A percentile compares a stretch with the other conserved stretches of the same genome.
These are phyloP conservation scores for Candida albicans DNA, from an alignment of 1,139 yeast species.

Conservation along the genomic window DNA sequence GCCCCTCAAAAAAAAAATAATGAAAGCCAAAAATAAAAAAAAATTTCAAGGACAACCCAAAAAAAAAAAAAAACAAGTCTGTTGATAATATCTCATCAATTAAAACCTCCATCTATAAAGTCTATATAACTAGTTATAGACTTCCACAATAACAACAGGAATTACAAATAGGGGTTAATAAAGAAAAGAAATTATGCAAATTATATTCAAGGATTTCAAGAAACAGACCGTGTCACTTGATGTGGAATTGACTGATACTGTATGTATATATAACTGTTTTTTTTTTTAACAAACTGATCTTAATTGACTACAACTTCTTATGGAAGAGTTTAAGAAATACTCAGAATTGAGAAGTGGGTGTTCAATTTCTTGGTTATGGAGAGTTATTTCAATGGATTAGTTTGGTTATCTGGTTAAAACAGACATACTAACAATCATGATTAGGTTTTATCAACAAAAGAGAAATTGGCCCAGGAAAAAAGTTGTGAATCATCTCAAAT, in stretches of 20 bases:
- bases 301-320: too few relatives aligned
- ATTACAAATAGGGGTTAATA: background rate
- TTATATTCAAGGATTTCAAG: constrained; percentile 87
- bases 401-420: too few relatives aligned
- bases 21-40: background rate
- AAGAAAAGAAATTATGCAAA: constrained; percentile 53
- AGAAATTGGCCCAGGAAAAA: constrained; percentile 66
- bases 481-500: constrained; percentile 73
- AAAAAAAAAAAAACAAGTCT: background rate
- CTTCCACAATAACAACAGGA: background rate
- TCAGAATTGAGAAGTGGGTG: too few relatives aligned
- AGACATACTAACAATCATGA: background rate
- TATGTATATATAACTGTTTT: constrained; percentile 33
- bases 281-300: too few relatives aligned
- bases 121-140: background rate
- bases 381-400: too few relatives aligned
- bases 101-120: too few relatives aligned
- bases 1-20: background rate
- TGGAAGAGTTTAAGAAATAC: background rate
- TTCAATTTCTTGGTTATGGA: background rate
- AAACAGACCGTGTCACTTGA: constrained; percentile 85
- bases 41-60: background rate
- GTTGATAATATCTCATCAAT: background rate
- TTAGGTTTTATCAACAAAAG: constrained; percentile 70
- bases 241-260: constrained; percentile 68